Percentiles rank a stretch among this genome's conserved stretches.
Conservation (phyloP, 352 stramenopile genomes). For the Elongisporangium undulatum region DNA sequence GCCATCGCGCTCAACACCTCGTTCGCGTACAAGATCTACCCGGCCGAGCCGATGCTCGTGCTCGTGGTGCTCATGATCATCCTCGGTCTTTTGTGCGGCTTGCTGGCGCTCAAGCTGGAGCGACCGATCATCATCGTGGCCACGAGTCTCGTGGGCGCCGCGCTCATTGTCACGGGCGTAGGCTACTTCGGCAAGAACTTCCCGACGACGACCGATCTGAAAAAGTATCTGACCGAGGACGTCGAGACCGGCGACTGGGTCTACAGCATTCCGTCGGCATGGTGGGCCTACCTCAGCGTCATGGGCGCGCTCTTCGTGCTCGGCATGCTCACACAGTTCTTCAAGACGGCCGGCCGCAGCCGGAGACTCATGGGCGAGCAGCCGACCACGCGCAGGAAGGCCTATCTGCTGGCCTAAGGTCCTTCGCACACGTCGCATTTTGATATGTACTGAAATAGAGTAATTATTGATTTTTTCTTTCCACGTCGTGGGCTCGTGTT, state of each 20-base stretch:
- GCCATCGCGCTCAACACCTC: conserved; percentile 42
- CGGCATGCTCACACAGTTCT: conserved; percentile 48
- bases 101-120: conserved; percentile 45
- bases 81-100: conserved; percentile 33
- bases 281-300: conserved; percentile 46
- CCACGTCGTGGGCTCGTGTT: not conserved
- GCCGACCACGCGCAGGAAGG: not conserved
- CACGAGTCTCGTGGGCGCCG: conserved; percentile 46
- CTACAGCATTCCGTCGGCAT: conserved; percentile 43
- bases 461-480: not conserved
- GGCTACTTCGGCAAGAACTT: conserved; percentile 65
- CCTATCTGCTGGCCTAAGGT: not conserved
- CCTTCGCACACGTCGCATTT: not conserved
- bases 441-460: not conserved
- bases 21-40: conserved; percentile 47
- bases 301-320: conserved; percentile 40
- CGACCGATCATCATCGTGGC: conserved; percentile 43
- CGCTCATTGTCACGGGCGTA: conserved; percentile 37
- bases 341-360: conserved; percentile 26
- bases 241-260: conserved; percentile 21
- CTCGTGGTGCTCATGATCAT: conserved; percentile 41
- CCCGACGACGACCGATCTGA: conserved; percentile 29
- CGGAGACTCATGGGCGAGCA: not conserved
- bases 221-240: conserved; percentile 30
- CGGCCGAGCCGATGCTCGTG: conserved; percentile 30